phyloP scores from a whole-genome alignment of 2,329 filamentous ascomycete genomes.

The Aureobasidium subglaciale region DNA sequence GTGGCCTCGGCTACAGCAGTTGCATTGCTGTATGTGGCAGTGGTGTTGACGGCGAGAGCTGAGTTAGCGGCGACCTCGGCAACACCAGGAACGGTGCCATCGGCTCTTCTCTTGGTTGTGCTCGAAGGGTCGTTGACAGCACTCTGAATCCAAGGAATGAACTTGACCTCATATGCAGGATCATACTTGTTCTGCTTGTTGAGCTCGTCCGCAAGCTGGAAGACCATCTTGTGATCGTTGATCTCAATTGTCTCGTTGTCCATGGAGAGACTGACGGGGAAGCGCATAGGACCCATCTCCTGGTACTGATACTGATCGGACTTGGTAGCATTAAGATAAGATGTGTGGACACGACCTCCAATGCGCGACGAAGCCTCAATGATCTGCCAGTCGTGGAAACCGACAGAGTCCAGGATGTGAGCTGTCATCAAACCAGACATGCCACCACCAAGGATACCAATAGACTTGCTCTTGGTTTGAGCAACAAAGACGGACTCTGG shows the following conservation, averaged over 20 bases:
- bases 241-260: conserved; percentile 54
- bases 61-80: conserved; percentile 43
- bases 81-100: conserved; percentile 48
- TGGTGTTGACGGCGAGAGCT: conserved; percentile 25
- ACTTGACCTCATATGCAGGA: conserved; percentile 45
- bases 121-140: conserved; percentile 47
- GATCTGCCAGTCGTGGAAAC: conserved; percentile 55
- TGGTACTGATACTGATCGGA: conserved; percentile 61
- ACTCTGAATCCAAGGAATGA: conserved; percentile 56
- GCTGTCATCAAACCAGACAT: conserved; percentile 59
- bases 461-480: conserved; percentile 49
- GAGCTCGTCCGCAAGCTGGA: conserved; percentile 54
- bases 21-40: conserved; percentile 28
- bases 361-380: conserved; percentile 54
- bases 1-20: conserved; percentile 33
- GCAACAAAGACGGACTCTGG: conserved; percentile 46
- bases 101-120: conserved; percentile 43
- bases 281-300: conserved; percentile 60
- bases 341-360: conserved; percentile 58
- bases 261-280: conserved; percentile 47
- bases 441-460: conserved; percentile 59
- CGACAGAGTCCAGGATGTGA: conserved; percentile 43
- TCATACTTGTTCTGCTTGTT: conserved; percentile 53
- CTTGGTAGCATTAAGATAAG: conserved; percentile 52
- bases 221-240: conserved; percentile 55